Evolutionary conservation across 306 rosid species (phyloP), one percentile per base, ranked within the genome.

Genomic region (Calophaca sinica): DNA sequence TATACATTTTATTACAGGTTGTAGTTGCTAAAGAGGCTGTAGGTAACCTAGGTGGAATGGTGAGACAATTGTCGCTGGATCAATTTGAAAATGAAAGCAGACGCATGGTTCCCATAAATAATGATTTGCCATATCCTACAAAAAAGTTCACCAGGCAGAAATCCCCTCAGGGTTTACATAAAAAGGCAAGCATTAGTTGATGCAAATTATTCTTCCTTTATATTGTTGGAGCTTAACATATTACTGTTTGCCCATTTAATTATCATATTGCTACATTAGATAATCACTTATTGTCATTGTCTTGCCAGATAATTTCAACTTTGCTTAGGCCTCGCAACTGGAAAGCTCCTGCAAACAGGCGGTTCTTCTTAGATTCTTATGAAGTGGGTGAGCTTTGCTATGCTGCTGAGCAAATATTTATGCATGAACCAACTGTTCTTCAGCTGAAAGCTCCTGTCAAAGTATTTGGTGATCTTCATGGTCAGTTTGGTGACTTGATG

Each of bases 11-110:
- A 53, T 72, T 86, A 62, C 88, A 96, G 99, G 99, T 96, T 72
- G 99, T 96, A 65, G 99, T 96, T 76, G 99, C 99, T 44, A 96
- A 96, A 84, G 99, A 96, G 90, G 73, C 92, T 75, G 85, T 92
- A n/a, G 99, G 99, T 68, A 89, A 86, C 86, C 88, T 96, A 72
- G 96, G 98, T 82, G 98, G 99, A 76, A 84, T 96, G 99, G 98
- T 96, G 82, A 90, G 99, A 76, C 99, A 96, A 81, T 83, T 96
- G 81, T 96, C 99, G 2, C 84, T 96, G 54, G 99, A 96, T 85
- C 99, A 96, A 81, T 96, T 96, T 82, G 99, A 96, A 91, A 96
- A 96, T 76, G 99, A 96, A 87, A 96, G 99, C 85, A 88, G 99
- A 80, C 91, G 99, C 73, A 96, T 92, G 99, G 70, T 90, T 85